These are phyloP conservation scores for Cordyceps farinosa DNA, from an alignment of 2,329 filamentous ascomycete species.

Conservation along the genomic window DNA sequence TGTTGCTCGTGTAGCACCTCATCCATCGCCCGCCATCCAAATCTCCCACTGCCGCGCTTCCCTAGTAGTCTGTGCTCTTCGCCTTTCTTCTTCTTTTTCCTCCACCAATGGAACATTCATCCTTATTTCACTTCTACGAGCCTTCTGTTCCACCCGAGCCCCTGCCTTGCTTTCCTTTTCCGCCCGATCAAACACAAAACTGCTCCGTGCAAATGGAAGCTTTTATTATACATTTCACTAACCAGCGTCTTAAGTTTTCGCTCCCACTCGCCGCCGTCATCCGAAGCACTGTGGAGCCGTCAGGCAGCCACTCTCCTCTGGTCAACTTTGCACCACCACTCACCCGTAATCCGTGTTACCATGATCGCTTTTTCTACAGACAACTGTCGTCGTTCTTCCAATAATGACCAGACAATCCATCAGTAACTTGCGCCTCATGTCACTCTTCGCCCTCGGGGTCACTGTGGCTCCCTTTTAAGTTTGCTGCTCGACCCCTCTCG, in stretches of 20 bases:
- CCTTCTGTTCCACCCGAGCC: not conserved
- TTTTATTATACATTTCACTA: not conserved
- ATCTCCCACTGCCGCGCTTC: not conserved
- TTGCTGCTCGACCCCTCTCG: constrained; percentile 5
- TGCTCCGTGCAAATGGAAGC: too few relatives aligned
- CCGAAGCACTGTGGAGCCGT: constrained; percentile 5
- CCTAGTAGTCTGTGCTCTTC: not conserved
- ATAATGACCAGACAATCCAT: not conserved
- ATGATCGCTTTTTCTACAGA: not conserved
- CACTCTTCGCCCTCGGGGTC: not conserved
- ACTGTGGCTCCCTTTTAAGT: constrained; percentile 1
- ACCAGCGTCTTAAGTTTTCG: not conserved
- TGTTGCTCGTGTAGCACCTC: not conserved
- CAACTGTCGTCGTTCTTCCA: not conserved
- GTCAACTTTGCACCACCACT: not conserved
- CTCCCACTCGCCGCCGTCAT: constrained; percentile 2
- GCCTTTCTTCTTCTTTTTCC: not conserved
- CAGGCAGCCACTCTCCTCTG: constrained; percentile 5
- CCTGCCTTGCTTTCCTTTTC: not conserved
- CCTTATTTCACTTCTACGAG: not conserved
- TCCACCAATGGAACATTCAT: not conserved
- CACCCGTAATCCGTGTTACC: not conserved
- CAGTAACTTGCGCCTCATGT: not conserved
- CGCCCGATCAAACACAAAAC: not conserved
- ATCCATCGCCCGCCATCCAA: not conserved